These are phyloP conservation scores for Datisca glomerata DNA, from an alignment of 306 rosid species.

Conservation along the genomic window DNA sequence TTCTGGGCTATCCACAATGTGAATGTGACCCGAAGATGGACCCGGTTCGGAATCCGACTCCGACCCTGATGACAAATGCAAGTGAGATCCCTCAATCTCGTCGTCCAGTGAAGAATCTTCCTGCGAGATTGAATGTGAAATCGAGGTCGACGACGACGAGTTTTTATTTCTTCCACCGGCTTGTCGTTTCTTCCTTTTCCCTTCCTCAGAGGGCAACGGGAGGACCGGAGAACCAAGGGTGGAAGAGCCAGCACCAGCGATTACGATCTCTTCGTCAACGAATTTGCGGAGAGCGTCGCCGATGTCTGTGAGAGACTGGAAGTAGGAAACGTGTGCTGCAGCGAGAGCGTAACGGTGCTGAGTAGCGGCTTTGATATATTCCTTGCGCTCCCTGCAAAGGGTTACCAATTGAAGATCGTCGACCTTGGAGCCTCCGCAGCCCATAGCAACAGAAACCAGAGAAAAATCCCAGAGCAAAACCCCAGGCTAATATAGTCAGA, in stretches of 20 bases:
- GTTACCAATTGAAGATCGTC: slow-evolving; percentile 77
- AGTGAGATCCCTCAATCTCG: slow-evolving; percentile 41
- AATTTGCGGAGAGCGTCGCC: slow-evolving; percentile 72
- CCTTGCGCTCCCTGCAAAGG: slow-evolving; percentile 66
- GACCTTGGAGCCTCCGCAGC: slow-evolving; percentile 80
- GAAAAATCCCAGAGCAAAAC: slow-evolving; percentile 12
- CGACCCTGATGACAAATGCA: slow-evolving; percentile 58
- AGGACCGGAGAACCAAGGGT: slow-evolving; percentile 62
- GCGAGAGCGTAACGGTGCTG: slow-evolving; percentile 80
- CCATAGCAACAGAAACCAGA: slow-evolving; percentile 38
- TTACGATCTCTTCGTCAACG: slow-evolving; percentile 64
- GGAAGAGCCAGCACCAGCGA: slow-evolving; percentile 21
- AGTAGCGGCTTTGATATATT: slow-evolving; percentile 59
- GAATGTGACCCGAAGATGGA: slow-evolving; percentile 50
- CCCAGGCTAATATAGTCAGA: slow-evolving; percentile 1
- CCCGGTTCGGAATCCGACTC: slow-evolving; percentile 45
- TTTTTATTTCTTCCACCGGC: slow-evolving; percentile 1
- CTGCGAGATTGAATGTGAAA: slow-evolving; percentile 25
- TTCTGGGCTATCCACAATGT: slow-evolving; percentile 33
- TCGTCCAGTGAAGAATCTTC: slow-evolving; percentile 11
- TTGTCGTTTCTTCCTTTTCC: slow-evolving; percentile 26
- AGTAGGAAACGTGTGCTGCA: slow-evolving; percentile 76
- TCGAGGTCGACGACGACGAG: slow-evolving; percentile 44
- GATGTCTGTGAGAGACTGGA: slow-evolving; percentile 58
- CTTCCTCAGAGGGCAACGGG: slow-evolving; percentile 71